Evolutionary conservation across 768 basidiomycete species (phyloP), one percentile per base, ranked within the genome.

Genomic region (Trametes cinnabarina): DNA sequence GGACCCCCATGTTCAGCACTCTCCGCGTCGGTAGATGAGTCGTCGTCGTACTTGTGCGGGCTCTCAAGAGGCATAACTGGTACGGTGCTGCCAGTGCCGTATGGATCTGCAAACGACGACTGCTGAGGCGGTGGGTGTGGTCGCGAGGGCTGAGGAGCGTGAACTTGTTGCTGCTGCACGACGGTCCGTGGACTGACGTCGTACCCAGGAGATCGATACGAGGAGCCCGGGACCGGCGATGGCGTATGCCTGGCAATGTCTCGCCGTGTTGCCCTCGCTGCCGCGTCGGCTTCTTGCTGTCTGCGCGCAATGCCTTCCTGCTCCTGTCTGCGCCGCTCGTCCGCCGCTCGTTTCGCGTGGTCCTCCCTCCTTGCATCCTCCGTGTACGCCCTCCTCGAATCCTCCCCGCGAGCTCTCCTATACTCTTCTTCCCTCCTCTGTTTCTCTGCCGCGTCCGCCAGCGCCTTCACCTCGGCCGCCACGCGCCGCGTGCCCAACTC

Each of bases 41-140:
- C 76, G 43, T 72, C 79, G 25, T 80, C 83, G 65, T 76, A 81
- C 66, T 75, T 74, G 19, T 76, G 77, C 34, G 87, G 88, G 62
- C 78, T 86, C 70, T 90, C 83, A 14, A 88, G 70, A n/a, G 88
- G 86, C 74, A 88, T 76, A 51, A 60, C 47, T 12, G 60, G 51
- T 4, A 66, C 42, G 26, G 52, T 55, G 40, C 30, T 54, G 28
- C 42, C 26, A 60, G 37, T 47, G 43, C 47, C 37, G 62, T 73
- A 69, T 34, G 70, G 28, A 17, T 56, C 60, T 17, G 25, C 22
- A 22, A 55, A 55, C 55, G 71, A 64, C 51, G 68, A 67, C 42
- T 75, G 72, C 39, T 76, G 78, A 30, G 75, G 69, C n/a, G 63
- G 62, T 25, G 54, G 63, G 10, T 69, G 60, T 15, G 71, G 64